A percentile compares a stretch with the other conserved stretches of the same genome.
phyloP scores from a whole-genome alignment of 2,329 filamentous ascomycete species.

The Fusarium secorum region DNA sequence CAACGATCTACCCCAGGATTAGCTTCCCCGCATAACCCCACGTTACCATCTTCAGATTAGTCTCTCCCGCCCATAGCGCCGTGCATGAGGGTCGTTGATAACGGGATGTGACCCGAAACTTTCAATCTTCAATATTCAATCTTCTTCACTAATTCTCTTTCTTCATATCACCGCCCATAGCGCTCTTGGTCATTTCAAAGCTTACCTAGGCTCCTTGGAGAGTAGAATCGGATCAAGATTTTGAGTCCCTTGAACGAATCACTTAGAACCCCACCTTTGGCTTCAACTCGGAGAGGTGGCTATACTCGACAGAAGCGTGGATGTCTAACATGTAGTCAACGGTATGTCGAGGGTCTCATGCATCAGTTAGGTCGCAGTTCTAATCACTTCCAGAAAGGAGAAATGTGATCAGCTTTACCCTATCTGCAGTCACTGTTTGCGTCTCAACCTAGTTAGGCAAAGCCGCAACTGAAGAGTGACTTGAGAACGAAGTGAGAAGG shows the following conservation, averaged over 20 bases:
- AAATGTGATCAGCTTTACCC: neutral
- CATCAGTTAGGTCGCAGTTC: neutral
- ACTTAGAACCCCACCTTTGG: neutral
- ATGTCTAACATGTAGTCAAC: slow-evolving; percentile 34
- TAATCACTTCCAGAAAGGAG: neutral
- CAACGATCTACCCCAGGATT: neutral
- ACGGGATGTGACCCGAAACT: neutral
- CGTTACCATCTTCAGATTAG: neutral
- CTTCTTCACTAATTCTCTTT: neutral
- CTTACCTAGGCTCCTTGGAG: neutral
- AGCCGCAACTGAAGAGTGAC: too few relatives aligned
- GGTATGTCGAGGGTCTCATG: neutral
- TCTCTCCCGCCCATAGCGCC: neutral
- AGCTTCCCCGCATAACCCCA: neutral
- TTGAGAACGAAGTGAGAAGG: too few relatives aligned
- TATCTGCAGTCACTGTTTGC: neutral
- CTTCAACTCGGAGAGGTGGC: slow-evolving; percentile 3
- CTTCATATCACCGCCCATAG: neutral
- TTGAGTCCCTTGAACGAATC: neutral
- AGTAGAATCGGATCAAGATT: neutral
- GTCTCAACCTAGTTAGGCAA: neutral
- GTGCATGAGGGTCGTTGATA: neutral
- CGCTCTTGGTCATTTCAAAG: neutral
- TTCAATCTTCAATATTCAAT: neutral
- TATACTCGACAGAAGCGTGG: slow-evolving; percentile 34